These are phyloP conservation scores for Groenewaldozyma auringiensis DNA, from an alignment of 1,139 yeast genomes.

Conservation along the genomic window DNA sequence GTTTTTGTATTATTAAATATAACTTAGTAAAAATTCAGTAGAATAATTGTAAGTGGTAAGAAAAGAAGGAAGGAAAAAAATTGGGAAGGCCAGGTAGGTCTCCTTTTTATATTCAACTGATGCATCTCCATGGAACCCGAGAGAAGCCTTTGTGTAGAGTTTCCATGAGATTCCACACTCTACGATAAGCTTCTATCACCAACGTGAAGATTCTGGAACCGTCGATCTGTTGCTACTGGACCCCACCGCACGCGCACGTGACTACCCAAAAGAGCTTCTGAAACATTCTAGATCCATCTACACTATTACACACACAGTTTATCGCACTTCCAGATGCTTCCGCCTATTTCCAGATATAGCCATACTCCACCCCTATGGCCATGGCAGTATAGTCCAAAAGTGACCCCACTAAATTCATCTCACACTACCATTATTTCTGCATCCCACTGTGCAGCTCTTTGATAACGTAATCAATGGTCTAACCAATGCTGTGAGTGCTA, in stretches of 20 bases:
- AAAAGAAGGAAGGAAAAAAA: not conserved
- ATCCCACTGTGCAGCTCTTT: not conserved
- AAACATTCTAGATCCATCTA: too few species aligned
- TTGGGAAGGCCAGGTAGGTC: not conserved
- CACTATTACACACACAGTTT: too few species aligned
- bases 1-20: not conserved
- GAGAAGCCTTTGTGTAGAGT: slow-evolving; percentile 2
- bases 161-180: not conserved
- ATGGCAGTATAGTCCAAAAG: too few species aligned
- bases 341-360: too few species aligned
- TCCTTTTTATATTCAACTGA: slow-evolving; percentile 2
- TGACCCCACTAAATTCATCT: not conserved
- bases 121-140: slow-evolving; percentile 3
- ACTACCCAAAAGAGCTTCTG: too few species aligned
- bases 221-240: not conserved
- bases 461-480: not conserved
- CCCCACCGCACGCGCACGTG: not conserved
- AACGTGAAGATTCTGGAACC: not conserved
- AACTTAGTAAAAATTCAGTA: not conserved
- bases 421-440: not conserved
- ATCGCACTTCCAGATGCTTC: too few species aligned
- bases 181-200: not conserved
- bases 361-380: too few species aligned
- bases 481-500: not conserved
- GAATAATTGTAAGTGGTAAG: not conserved